These are phyloP conservation scores for Elsinoe australis DNA, from an alignment of 2,329 filamentous ascomycete species.

Conservation along the genomic window DNA sequence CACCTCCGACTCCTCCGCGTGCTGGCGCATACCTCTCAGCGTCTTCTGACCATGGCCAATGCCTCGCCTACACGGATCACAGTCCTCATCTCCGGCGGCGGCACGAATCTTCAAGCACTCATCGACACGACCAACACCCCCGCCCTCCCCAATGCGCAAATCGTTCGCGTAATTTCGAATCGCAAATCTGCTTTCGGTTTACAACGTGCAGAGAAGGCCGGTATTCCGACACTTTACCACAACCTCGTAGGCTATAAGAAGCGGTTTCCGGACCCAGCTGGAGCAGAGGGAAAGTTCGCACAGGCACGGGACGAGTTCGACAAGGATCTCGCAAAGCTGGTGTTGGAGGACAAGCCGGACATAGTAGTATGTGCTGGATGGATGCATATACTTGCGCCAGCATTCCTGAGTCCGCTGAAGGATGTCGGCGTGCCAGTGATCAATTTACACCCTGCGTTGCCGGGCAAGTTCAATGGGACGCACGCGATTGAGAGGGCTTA, in stretches of 20 bases:
- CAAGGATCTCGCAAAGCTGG: conserved; percentile 60
- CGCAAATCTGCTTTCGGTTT: conserved; percentile 58
- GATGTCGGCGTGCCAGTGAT: conserved; percentile 60
- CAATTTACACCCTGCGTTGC: conserved; percentile 72
- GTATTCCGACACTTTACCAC: conserved; percentile 71
- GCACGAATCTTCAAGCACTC: conserved; percentile 72
- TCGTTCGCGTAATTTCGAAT: conserved; percentile 60
- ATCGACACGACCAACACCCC: conserved; percentile 49
- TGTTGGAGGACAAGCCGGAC: conserved; percentile 59
- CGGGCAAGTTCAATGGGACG: conserved; percentile 64
- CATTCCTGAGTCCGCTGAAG: conserved; percentile 63
- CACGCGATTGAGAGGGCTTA: conserved; percentile 69
- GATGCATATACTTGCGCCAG: conserved; percentile 71
- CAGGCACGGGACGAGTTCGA: conserved; percentile 62
- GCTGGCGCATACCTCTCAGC: background rate
- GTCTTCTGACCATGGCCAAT: background rate
- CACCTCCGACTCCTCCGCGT: background rate
- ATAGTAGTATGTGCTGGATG: conserved; percentile 76
- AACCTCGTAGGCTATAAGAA: conserved; percentile 73
- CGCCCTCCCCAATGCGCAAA: conserved; percentile 44
- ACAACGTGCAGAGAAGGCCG: conserved; percentile 50
- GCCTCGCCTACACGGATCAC: conserved; percentile 24
- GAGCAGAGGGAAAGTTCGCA: conserved; percentile 23
- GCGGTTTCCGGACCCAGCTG: conserved; percentile 49
- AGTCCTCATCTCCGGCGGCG: conserved; percentile 57